Conservation (phyloP, 2,329 filamentous ascomycete genomes). For the Cytospora paraplurivora region DNA sequence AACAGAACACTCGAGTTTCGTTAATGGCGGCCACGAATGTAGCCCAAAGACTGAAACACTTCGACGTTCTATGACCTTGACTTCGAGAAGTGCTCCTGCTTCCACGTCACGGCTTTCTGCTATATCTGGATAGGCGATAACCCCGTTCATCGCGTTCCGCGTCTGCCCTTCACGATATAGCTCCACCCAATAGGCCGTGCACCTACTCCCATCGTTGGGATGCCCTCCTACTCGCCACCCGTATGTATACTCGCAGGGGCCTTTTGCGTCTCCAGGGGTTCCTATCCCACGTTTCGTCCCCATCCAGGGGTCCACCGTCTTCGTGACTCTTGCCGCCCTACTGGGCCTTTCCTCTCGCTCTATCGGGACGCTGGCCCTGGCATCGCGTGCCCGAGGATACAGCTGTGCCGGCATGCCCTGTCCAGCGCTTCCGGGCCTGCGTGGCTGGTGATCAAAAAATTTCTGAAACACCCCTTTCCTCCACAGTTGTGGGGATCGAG, state of each 20-base stretch:
- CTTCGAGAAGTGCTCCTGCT: background rate
- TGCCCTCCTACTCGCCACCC: background rate
- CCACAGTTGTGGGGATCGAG: conserved; percentile 16
- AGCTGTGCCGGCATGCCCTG: conserved; percentile 12
- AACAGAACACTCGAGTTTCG: too few species aligned
- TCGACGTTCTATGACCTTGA: background rate
- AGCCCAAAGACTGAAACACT: background rate
- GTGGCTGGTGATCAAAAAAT: conserved; percentile 19
- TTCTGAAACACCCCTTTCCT: conserved; percentile 21
- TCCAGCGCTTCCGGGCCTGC: conserved; percentile 17
- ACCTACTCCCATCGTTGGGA: background rate
- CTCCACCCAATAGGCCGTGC: background rate
- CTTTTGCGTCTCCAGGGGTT: conserved; percentile 14
- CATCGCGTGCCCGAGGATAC: conserved; percentile 15
- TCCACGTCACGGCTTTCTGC: background rate
- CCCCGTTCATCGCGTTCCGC: background rate
- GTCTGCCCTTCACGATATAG: background rate
- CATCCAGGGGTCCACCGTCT: conserved; percentile 14
- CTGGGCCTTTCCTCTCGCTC: conserved; percentile 8
- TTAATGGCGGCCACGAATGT: conserved; percentile 1
- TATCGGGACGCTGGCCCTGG: conserved; percentile 11
- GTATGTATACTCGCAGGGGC: background rate
- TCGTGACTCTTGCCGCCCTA: conserved; percentile 3
- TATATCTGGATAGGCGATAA: background rate
- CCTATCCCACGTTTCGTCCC: conserved; percentile 7